Evolutionary conservation across 192 early-diverging fungal species (phyloP).

Genomic region (Backusella sp.): DNA sequence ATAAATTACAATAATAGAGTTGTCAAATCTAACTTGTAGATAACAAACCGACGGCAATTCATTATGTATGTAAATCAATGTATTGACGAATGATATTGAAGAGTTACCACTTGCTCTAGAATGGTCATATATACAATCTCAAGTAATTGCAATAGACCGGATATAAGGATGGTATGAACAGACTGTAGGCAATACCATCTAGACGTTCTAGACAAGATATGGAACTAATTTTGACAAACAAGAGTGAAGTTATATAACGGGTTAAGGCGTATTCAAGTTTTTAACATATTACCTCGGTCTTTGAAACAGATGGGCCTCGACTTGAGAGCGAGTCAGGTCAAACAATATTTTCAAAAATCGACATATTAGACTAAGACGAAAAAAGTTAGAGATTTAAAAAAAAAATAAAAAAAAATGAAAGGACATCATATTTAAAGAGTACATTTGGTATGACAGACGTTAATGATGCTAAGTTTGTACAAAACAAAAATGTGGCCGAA

Average conservation of each 20-base stretch:
- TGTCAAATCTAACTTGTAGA: not conserved
- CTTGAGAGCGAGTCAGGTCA: not conserved
- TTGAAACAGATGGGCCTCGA: not conserved
- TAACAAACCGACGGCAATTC: not conserved
- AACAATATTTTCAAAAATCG: constrained; percentile 5
- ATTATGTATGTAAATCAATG: not conserved
- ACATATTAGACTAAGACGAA: not conserved
- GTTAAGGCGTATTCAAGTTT: constrained; percentile 2
- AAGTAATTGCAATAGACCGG: not conserved
- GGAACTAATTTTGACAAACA: not conserved
- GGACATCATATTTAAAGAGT: not conserved
- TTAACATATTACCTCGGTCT: not conserved
- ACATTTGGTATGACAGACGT: not conserved
- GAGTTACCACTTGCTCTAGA: not conserved
- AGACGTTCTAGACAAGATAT: not conserved
- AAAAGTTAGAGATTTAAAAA: not conserved
- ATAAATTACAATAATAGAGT: not conserved
- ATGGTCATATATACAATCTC: not conserved
- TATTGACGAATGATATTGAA: not conserved
- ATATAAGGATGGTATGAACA: not conserved
- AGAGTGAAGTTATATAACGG: not conserved
- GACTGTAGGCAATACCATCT: not conserved
- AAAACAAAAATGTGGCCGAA: not conserved
- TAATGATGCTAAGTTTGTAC: not conserved
- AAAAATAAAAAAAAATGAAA: constrained; percentile 1